Percentiles rank a stretch among this genome's conserved stretches.
phyloP scores from a whole-genome alignment of 1,284 basidiomycete genomes.

The Fomes fomentarius region DNA sequence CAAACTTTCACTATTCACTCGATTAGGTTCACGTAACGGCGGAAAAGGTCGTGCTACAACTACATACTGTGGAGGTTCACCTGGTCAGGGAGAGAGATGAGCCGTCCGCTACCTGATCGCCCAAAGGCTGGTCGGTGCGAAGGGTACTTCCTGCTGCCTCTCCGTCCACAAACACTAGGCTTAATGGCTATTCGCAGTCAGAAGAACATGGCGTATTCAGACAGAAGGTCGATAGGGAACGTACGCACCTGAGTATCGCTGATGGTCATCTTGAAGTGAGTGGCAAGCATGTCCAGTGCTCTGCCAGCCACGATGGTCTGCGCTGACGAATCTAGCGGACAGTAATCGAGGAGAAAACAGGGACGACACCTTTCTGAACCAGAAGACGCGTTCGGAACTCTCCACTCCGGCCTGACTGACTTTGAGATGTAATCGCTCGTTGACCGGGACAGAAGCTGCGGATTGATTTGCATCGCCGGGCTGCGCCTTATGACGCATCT shows the following conservation, averaged over 20 bases:
- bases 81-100: constrained; percentile 17
- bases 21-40: too few relatives aligned
- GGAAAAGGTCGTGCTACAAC: too few relatives aligned
- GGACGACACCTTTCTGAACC: constrained; percentile 66
- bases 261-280: constrained; percentile 29
- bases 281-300: constrained; percentile 41
- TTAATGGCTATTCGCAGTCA: constrained; percentile 24
- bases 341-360: not conserved
- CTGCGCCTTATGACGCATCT: constrained; percentile 68
- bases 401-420: constrained; percentile 38
- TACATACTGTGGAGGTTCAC: constrained; percentile 2
- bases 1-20: too few relatives aligned
- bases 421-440: constrained; percentile 61
- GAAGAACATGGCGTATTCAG: not conserved
- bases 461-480: constrained; percentile 64
- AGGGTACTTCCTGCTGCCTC: constrained; percentile 14
- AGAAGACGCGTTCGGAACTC: constrained; percentile 50
- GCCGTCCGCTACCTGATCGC: constrained; percentile 30
- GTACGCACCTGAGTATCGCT: constrained; percentile 26
- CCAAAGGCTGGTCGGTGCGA: constrained; percentile 23
- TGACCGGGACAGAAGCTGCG: constrained; percentile 44
- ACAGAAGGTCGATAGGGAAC: not conserved
- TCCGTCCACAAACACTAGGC: constrained; percentile 16
- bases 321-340: not conserved
- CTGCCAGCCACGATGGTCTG: constrained; percentile 40